A percentile compares a stretch with the other conserved stretches of the same genome.
Conservation (phyloP, 2,329 filamentous ascomycete species). For the Penicillium sp. region DNA sequence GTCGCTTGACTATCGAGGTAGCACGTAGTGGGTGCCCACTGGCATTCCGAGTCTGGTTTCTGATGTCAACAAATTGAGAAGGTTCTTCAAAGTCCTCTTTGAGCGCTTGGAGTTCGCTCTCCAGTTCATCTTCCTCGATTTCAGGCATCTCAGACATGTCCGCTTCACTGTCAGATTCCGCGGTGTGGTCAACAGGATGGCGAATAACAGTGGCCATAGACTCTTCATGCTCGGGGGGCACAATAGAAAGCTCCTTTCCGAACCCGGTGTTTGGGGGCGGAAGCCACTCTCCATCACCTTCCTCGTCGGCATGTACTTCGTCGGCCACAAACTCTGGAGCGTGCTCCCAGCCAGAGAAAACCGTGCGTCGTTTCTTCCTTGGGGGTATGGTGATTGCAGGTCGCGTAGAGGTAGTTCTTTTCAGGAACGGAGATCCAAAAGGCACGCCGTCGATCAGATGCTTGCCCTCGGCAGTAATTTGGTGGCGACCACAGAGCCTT, state of each 20-base stretch:
- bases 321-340: constrained; percentile 13
- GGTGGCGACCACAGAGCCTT: constrained; percentile 71
- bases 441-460: constrained; percentile 83
- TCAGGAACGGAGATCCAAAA: constrained; percentile 72
- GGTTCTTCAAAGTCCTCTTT: constrained; percentile 41
- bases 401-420: constrained; percentile 54
- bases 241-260: constrained; percentile 28
- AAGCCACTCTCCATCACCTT: constrained; percentile 33
- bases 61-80: constrained; percentile 21
- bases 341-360: constrained; percentile 29
- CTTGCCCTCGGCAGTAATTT: constrained; percentile 74
- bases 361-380: constrained; percentile 61
- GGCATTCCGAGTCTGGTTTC: constrained; percentile 10
- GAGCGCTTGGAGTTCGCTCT: constrained; percentile 47
- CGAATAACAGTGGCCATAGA: constrained; percentile 39
- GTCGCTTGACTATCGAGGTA: constrained; percentile 18
- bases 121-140: constrained; percentile 38
- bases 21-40: constrained; percentile 16
- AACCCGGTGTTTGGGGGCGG: constrained; percentile 25
- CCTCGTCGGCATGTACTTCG: constrained; percentile 20
- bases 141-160: constrained; percentile 33
- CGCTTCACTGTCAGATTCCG: constrained; percentile 32
- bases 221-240: constrained; percentile 26
- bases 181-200: constrained; percentile 29
- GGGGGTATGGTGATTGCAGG: constrained; percentile 71